Evolutionary conservation across 148 eudicot species (phyloP).

Genomic region (Arctostaphylos glauca): DNA sequence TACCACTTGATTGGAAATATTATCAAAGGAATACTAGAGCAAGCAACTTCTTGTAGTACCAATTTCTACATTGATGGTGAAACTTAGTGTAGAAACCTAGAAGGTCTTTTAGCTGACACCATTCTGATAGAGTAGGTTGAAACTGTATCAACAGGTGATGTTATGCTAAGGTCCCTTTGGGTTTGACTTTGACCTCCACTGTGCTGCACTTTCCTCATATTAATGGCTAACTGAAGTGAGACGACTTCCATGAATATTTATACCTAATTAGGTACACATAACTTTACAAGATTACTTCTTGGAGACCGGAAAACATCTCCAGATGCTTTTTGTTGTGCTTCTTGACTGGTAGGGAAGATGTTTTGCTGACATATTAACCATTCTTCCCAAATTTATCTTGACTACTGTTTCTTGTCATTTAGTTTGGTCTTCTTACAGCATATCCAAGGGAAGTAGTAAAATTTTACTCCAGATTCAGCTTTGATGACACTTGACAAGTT

Average conservation of each 20-base stretch:
- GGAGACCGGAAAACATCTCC: neutral
- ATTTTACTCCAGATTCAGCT: too few relatives aligned
- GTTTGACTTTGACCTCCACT: neutral
- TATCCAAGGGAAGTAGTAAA: too few relatives aligned
- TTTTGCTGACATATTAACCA: neutral
- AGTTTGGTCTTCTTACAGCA: neutral
- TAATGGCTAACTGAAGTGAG: neutral
- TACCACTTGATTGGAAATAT: neutral
- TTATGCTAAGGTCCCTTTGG: neutral
- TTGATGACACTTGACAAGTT: too few relatives aligned
- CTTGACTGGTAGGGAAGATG: neutral
- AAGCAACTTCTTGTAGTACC: neutral
- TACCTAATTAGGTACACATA: neutral
- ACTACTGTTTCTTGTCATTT: neutral
- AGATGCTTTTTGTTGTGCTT: neutral
- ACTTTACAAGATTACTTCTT: neutral
- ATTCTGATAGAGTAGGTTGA: neutral
- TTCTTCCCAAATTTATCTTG: neutral
- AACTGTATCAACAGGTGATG: neutral
- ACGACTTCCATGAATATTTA: neutral
- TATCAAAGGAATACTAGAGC: neutral
- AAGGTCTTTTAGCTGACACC: neutral
- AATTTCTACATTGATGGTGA: neutral
- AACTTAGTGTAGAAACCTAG: neutral
- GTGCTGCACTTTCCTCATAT: neutral